Evolutionary conservation across 2,329 filamentous ascomycete genomes (phyloP), one percentile per base, ranked within the genome.

Genomic region (Dothideomycetes sp.): DNA sequence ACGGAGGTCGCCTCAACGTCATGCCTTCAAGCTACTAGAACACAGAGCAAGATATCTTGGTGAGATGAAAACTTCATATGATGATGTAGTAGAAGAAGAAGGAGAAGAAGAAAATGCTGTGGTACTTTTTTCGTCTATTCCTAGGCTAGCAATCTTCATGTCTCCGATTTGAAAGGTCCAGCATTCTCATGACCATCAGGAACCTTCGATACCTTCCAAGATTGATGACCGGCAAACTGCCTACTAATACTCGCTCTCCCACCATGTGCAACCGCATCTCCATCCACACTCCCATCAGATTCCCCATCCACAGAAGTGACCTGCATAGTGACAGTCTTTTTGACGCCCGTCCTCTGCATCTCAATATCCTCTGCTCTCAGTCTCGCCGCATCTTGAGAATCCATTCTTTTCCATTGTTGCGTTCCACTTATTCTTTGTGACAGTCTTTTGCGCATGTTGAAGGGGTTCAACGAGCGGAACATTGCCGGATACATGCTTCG

Each of bases 1-100:
- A 84, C 53, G 78, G 78, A 30, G 78, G 78, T 2, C 65, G 76
- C 41, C 53, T 83, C 34, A 64, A 65, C 15, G 67, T 63, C 9
- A 65, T 78, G 48, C 72, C 75, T 16, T 67, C 68, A 9, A 68
- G 68, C 3, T 75, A 71, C 52, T 78, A 25, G 20, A 18, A 11
- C 8, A 5, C n/a, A 22, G 12, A 25, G 12, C 23, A 12, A 12
- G 23, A 25, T 7, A 25, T 25, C 23, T 25, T 25, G 23, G 7
- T 12, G 23, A 12, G 23, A 25, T 7, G 12, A 25, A 25, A 25
- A 25, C 7, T 7, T 12, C 23, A 25, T 7, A 25, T 8, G 12
- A n/a, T n/a, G n/a, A n/a, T n/a, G n/a, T n/a, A n/a, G n/a, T n/a
- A n/a, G n/a, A n/a, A n/a, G n/a, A n/a, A n/a, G n/a, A n/a, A n/a